Evolutionary conservation across 2,329 filamentous ascomycete genomes (phyloP), one percentile per base, ranked within the genome.

Genomic region (Diaporthe velutina): DNA sequence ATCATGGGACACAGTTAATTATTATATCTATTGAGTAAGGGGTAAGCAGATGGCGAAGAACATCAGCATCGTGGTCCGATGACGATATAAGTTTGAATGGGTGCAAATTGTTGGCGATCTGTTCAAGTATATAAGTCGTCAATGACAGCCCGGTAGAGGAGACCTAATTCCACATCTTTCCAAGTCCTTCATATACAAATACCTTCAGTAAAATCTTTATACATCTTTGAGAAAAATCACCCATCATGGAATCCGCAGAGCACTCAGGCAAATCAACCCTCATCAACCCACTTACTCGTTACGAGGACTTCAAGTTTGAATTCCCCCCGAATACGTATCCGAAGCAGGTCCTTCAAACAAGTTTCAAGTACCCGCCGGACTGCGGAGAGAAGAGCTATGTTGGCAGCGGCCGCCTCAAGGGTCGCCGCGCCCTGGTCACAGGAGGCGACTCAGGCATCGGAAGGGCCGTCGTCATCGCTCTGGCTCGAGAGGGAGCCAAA

Each of bases 241-340:
- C 9, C 50, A 54, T n/a, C 50, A 54, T 54, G 50, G 50, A 54
- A 54, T 54, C 50, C 30, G 50, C 50, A 54, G 50, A 54, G 50
- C 50, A 28, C 25, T 54, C 50, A 30, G 4, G 25, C 12, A 30
- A 54, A 25, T 12, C 25, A 30, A 54, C 7, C 4, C 50, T 54
- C n/a, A 54, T 54, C 50, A 54, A 54, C 50, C 50, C 50, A 28
- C 25, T 54, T 25, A 54, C 50, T 30, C 50, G 50, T 25, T 54
- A 54, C 50, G 25, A 54, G 15, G 50, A 54, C 50, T 54, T 54
- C 50, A 54, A 54, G 50, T 28, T 54, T 54, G 50, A 54, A 25
- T 54, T 54, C 17, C 50, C 50, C 50, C 50, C 50, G 12, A 30
- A 54, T 25, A 54, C 50, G 3, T 54, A 54, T 12, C 50, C 50